phyloP scores from a whole-genome alignment of 306 rosid species.

The peach (Prunus persica) region DNA sequence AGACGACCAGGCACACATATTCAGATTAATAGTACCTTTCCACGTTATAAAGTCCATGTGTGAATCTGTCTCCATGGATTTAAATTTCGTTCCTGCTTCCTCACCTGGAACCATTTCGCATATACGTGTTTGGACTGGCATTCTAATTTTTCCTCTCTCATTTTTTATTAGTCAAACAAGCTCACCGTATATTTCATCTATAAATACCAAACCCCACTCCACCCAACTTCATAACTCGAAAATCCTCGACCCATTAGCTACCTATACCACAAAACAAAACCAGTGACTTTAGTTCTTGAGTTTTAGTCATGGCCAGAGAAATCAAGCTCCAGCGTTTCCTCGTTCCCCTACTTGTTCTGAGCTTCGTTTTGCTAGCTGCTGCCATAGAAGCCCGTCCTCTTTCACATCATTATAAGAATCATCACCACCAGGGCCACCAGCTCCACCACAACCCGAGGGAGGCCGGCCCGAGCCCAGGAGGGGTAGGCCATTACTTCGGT shows the following conservation, averaged over 20 bases:
- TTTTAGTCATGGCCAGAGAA: constrained; percentile 24
- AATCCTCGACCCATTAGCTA: background rate
- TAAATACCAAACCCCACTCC: constrained; percentile 16
- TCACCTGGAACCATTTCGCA: background rate
- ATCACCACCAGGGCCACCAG: constrained; percentile 6
- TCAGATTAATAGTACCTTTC: background rate
- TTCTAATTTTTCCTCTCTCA: background rate
- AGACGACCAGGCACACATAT: background rate
- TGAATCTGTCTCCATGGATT: constrained; percentile 7
- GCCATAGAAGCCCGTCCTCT: constrained; percentile 17
- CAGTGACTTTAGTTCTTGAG: background rate
- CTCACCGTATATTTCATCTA: background rate
- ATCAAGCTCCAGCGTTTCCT: constrained; percentile 2
- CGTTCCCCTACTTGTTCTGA: constrained; percentile 16
- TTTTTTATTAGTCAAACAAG: constrained; percentile 1
- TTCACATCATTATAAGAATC: background rate
- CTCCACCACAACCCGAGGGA: constrained; percentile 4
- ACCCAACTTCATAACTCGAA: constrained; percentile 4
- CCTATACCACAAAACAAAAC: background rate
- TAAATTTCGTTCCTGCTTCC: constrained; percentile 5
- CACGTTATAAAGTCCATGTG: background rate
- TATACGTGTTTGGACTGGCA: background rate
- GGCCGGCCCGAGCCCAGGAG: constrained; percentile 8
- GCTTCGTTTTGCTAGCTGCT: constrained; percentile 15
- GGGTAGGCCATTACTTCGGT: background rate